Evolutionary conservation across 1,284 basidiomycete genomes (phyloP).

Genomic region (Volvariella volvacea): DNA sequence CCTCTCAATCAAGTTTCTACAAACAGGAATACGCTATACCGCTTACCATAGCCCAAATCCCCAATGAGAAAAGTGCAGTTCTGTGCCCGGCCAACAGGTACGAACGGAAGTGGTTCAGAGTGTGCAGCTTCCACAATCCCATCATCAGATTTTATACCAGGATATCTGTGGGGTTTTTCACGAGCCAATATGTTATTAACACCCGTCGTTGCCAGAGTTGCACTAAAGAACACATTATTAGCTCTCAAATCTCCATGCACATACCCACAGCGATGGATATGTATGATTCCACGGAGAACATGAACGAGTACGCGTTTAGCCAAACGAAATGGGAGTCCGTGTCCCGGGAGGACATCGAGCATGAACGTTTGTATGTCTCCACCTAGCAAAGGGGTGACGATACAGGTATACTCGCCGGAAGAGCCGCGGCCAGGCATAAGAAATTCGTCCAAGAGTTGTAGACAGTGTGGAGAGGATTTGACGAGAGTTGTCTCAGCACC

Average conservation of each 20-base stretch:
- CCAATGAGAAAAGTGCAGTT: conserved; percentile 18
- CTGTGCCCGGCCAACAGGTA: conserved; percentile 17
- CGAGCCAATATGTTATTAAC: conserved; percentile 12
- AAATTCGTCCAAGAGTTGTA: conserved; percentile 18
- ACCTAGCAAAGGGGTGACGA: conserved; percentile 20
- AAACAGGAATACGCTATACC: too few relatives aligned
- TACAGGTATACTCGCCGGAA: conserved; percentile 18
- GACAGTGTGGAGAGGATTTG: conserved; percentile 12
- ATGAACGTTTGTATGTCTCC: conserved; percentile 19
- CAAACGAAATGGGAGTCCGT: conserved; percentile 8
- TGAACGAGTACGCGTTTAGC: too few relatives aligned
- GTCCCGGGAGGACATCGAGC: conserved; percentile 6
- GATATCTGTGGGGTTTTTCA: conserved; percentile 17
- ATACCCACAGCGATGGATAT: conserved; percentile 8
- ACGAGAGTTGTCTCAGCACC: too few relatives aligned
- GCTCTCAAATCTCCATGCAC: conserved; percentile 24
- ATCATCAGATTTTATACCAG: conserved; percentile 15
- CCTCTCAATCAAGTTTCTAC: too few relatives aligned
- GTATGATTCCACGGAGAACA: too few relatives aligned
- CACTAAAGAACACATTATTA: conserved; percentile 20
- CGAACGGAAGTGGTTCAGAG: conserved; percentile 23
- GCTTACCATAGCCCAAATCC: too few relatives aligned
- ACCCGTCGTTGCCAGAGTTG: conserved; percentile 8
- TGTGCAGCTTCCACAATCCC: conserved; percentile 19
- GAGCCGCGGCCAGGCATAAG: conserved; percentile 14